These are phyloP conservation scores for Saccharomycopsis guyanensis DNA, from an alignment of 805 yeast genomes.

Conservation along the genomic window DNA sequence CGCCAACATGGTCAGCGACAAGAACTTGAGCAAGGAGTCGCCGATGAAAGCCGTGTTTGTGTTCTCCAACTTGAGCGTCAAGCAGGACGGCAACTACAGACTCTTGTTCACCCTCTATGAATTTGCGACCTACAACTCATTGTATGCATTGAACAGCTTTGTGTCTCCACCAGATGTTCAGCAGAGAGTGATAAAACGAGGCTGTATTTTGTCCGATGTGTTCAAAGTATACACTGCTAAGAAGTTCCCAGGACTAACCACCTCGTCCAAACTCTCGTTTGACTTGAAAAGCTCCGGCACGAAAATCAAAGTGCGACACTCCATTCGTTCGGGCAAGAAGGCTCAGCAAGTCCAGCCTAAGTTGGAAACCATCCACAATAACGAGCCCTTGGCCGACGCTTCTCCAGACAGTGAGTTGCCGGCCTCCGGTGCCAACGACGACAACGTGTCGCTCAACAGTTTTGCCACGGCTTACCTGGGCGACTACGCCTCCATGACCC, in stretches of 20 bases:
- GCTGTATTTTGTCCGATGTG: conserved; percentile 27
- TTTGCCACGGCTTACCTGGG: conserved; percentile 11
- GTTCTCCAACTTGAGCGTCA: conserved; percentile 20
- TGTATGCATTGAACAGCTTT: conserved; percentile 6
- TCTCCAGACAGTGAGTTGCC: not conserved
- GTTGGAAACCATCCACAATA: conserved; percentile 3
- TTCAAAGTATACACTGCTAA: conserved; percentile 37
- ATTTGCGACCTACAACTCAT: conserved; percentile 9
- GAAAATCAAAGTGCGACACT: conserved; percentile 25
- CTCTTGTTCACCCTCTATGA: conserved; percentile 19
- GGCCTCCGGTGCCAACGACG: conserved; percentile 4
- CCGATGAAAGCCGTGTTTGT: conserved; percentile 20
- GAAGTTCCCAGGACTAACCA: conserved; percentile 39
- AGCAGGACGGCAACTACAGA: conserved; percentile 21
- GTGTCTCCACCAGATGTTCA: not conserved
- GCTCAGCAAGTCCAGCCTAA: conserved; percentile 38
- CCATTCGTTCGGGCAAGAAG: conserved; percentile 90
- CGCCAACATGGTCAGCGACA: conserved; percentile 20
- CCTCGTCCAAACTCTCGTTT: conserved; percentile 26
- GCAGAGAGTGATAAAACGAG: conserved; percentile 21
- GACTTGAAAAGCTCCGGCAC: conserved; percentile 21
- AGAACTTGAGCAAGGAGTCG: conserved; percentile 4
- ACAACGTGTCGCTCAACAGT: conserved; percentile 15
- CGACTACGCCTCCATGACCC: conserved; percentile 16
- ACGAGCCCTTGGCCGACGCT: not conserved